Conservation (phyloP, 306 rosid species). For the Alnus rubra region DNA sequence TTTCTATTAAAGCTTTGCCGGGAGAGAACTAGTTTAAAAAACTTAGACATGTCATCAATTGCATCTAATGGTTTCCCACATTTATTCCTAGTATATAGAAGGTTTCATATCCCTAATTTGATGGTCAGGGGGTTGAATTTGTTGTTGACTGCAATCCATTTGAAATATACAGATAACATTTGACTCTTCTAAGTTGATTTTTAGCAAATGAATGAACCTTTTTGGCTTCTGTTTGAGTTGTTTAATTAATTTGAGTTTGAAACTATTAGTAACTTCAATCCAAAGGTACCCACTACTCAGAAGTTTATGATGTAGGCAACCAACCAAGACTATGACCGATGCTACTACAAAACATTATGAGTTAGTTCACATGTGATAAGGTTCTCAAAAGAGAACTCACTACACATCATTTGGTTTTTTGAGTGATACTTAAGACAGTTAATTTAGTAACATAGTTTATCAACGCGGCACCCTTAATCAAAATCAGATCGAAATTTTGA, state of each 20-base stretch:
- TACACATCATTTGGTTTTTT: background rate
- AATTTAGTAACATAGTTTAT: background rate
- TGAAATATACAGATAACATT: background rate
- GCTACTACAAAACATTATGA: background rate
- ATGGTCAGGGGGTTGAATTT: background rate
- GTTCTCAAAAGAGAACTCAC: background rate
- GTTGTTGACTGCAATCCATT: background rate
- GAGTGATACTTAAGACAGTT: background rate
- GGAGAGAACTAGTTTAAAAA: background rate
- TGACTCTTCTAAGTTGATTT: background rate
- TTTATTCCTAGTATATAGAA: background rate
- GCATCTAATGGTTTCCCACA: constrained; percentile 4
- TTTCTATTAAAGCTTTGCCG: background rate
- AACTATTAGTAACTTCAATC: background rate
- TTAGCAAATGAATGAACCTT: background rate
- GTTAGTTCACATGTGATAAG: constrained; percentile 2
- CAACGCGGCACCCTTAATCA: background rate
- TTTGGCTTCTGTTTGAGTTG: background rate
- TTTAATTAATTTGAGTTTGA: background rate
- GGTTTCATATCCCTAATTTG: background rate
- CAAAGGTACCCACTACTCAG: background rate
- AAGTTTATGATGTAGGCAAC: background rate
- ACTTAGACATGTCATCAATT: background rate
- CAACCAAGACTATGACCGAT: background rate
- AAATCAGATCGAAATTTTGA: background rate